Conservation (phyloP, 257 asterid species). For the Salvia rosmarinus region DNA sequence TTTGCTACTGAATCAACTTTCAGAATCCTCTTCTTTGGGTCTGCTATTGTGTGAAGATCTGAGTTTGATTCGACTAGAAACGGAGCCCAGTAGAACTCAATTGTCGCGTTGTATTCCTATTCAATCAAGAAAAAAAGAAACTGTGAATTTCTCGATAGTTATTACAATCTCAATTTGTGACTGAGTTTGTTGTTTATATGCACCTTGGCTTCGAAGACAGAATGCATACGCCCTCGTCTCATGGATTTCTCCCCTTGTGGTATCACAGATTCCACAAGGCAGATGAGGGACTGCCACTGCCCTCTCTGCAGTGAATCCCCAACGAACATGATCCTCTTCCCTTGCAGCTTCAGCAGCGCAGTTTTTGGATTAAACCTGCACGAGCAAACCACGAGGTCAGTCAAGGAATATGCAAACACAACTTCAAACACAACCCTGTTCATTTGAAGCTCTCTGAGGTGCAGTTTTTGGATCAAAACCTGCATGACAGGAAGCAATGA, state of each 20-base stretch:
- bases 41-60: conserved; percentile 56
- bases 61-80: conserved; percentile 82
- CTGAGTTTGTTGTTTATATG: conserved; percentile 9
- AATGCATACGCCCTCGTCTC: conserved; percentile 65
- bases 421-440: no score
- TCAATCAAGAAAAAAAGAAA: neutral
- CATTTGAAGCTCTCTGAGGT: no score
- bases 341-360: conserved; percentile 67
- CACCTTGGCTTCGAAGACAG: conserved; percentile 56
- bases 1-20: conserved; percentile 83
- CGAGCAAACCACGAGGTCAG: conserved; percentile 17
- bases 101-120: conserved; percentile 71
- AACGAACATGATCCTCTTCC: conserved; percentile 84
- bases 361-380: conserved; percentile 72
- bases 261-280: conserved; percentile 74
- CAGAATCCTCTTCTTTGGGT: conserved; percentile 74
- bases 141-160: conserved; percentile 2
- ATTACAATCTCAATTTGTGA: no score
- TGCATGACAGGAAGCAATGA: no score
- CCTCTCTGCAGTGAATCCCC: conserved; percentile 97
- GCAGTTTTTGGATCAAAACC: no score
- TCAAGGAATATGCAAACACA: no score
- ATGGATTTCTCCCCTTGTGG: conserved; percentile 69
- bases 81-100: conserved; percentile 96
- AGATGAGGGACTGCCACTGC: conserved; percentile 93